Evolutionary conservation across 164 flowering plant species (phyloP).

Genomic region (Brasenia schreberi): DNA sequence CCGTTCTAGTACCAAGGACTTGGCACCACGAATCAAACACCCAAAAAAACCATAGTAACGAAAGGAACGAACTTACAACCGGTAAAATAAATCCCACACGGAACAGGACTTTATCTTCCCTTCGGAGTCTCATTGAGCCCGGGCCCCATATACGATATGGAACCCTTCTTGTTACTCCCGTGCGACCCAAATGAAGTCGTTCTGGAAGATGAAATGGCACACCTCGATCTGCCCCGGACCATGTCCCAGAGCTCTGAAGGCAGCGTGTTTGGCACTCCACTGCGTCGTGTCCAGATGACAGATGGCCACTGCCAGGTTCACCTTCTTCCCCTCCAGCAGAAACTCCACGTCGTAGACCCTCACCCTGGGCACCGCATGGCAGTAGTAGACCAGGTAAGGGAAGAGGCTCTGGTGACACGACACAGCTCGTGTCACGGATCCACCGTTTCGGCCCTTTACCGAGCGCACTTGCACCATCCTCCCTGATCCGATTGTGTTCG

Average conservation of each 20-base stretch:
- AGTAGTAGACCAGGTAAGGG: slow-evolving; percentile 72
- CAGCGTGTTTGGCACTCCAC: slow-evolving; percentile 70
- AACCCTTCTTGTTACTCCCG: neutral
- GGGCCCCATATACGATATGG: too few species aligned
- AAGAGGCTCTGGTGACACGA: slow-evolving; percentile 85
- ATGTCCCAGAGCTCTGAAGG: slow-evolving; percentile 62
- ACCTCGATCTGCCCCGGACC: slow-evolving; percentile 61
- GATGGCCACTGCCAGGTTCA: slow-evolving; percentile 71
- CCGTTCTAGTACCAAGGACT: too few species aligned
- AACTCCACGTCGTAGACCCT: slow-evolving; percentile 69
- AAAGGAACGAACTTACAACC: too few species aligned
- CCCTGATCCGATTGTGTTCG: slow-evolving; percentile 45
- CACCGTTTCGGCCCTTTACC: slow-evolving; percentile 44
- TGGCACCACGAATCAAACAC: too few species aligned
- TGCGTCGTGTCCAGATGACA: slow-evolving; percentile 81
- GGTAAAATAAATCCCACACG: too few species aligned
- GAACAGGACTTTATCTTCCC: too few species aligned
- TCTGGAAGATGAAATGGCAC: slow-evolving; percentile 28
- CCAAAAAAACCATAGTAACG: too few species aligned
- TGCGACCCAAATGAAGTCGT: slow-evolving; percentile 23
- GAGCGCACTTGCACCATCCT: slow-evolving; percentile 36
- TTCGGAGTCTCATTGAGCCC: too few species aligned
- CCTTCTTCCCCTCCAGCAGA: slow-evolving; percentile 19
- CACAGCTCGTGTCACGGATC: slow-evolving; percentile 41
- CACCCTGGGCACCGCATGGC: slow-evolving; percentile 89